These are phyloP conservation scores for Fraxinus americana DNA, from an alignment of 257 asterid genomes.

Conservation along the genomic window DNA sequence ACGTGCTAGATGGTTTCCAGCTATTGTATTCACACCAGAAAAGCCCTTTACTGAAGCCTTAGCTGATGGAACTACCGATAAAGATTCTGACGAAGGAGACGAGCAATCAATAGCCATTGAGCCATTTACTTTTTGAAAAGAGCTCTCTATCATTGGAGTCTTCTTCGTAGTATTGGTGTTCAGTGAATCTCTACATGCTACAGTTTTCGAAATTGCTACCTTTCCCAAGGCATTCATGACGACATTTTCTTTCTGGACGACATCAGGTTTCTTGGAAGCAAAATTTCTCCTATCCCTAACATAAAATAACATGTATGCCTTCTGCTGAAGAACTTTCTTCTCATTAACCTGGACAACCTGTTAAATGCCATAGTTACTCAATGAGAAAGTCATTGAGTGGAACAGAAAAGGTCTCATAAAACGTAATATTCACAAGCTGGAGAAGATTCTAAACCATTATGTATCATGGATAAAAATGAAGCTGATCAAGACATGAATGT, in stretches of 20 bases:
- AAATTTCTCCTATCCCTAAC: conserved; percentile 65
- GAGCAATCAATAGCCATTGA: conserved; percentile 25
- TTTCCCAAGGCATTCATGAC: conserved; percentile 44
- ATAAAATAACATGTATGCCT: conserved; percentile 96
- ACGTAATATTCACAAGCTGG: conserved; percentile 7
- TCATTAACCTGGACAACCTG: conserved; percentile 89
- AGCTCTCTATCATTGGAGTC: conserved; percentile 26
- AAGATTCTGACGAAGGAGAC: conserved; percentile 26
- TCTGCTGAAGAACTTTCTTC: conserved; percentile 79
- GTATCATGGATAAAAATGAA: not conserved
- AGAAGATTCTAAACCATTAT: not conserved
- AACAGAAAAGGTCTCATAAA: conserved; percentile 1
- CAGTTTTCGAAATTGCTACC: conserved; percentile 43
- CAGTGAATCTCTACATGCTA: conserved; percentile 33
- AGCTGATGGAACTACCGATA: conserved; percentile 28
- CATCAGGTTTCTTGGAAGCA: conserved; percentile 46
- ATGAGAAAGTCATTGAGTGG: conserved; percentile 15
- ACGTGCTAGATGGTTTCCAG: conserved; percentile 24
- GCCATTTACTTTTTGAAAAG: conserved; percentile 27
- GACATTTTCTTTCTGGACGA: conserved; percentile 45
- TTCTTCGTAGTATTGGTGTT: conserved; percentile 27
- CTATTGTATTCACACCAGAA: conserved; percentile 16
- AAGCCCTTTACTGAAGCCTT: conserved; percentile 31
- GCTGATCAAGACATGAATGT: not conserved
- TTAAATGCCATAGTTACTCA: conserved; percentile 21